A percentile compares a stretch with the other conserved stretches of the same genome.
phyloP scores from a whole-genome alignment of 169 alveolate genomes.

The Ichthyophthirius multifiliis region DNA sequence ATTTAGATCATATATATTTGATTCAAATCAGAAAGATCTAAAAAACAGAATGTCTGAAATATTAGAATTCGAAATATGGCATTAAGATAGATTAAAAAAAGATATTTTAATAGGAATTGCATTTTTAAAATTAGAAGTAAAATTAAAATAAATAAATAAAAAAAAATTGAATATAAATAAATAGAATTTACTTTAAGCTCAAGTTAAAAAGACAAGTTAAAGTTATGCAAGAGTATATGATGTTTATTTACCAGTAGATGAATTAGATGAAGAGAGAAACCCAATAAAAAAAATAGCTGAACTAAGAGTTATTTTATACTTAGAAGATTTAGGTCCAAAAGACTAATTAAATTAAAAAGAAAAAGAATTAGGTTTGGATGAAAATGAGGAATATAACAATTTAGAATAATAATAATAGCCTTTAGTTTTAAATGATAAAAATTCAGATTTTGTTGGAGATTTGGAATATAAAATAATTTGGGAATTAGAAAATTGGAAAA shows the following conservation, averaged over 20 bases:
- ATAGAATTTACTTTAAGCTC: neutral
- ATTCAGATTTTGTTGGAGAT: constrained; percentile 20
- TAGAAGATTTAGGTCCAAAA: constrained; percentile 44
- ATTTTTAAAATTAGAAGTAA: neutral
- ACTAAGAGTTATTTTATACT: constrained; percentile 23
- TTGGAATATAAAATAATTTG: constrained; percentile 39
- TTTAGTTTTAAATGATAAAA: constrained; percentile 24
- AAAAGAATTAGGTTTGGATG: constrained; percentile 6
- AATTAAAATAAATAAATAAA: neutral
- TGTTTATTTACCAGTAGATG: constrained; percentile 40
- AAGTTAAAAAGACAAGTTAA: neutral
- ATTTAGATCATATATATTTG: constrained; percentile 36
- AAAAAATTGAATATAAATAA: neutral
- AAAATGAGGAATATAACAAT: neutral
- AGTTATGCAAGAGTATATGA: constrained; percentile 37
- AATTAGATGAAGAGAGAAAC: constrained; percentile 10
- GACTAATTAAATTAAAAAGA: constrained; percentile 23
- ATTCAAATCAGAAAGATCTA: constrained; percentile 6
- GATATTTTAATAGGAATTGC: constrained; percentile 25
- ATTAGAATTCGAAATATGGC: constrained; percentile 26
- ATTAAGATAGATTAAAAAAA: constrained; percentile 31
- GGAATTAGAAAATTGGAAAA: constrained; percentile 50
- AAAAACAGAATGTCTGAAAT: neutral
- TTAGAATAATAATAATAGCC: constrained; percentile 1
- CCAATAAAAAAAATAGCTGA: neutral